Evolutionary conservation across 2,329 filamentous ascomycete species (phyloP).

Genomic region (Zymoseptoria tritici): DNA sequence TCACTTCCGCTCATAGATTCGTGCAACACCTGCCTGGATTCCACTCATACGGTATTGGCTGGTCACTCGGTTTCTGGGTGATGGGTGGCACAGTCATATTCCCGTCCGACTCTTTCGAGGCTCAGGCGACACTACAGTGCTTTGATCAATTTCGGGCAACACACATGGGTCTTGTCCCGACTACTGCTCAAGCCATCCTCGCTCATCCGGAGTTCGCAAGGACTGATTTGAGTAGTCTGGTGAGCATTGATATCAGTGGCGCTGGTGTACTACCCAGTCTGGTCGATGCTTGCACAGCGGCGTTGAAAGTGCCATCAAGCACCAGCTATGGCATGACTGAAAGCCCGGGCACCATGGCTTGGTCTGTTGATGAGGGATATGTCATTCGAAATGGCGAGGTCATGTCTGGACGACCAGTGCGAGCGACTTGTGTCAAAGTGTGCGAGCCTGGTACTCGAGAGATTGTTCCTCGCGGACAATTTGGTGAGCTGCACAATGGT

Average conservation of each 20-base stretch:
- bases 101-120: conserved; percentile 27
- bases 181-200: conserved; percentile 28
- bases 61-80: conserved; percentile 26
- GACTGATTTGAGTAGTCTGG: conserved; percentile 25
- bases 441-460: conserved; percentile 24
- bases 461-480: conserved; percentile 22
- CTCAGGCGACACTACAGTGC: conserved; percentile 27
- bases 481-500: conserved; percentile 28
- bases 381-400: conserved; percentile 30
- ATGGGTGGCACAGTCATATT: conserved; percentile 23
- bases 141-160: conserved; percentile 28
- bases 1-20: conserved; percentile 23
- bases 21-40: conserved; percentile 27
- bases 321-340: conserved; percentile 42
- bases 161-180: conserved; percentile 29
- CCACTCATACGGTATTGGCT: conserved; percentile 27
- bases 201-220: conserved; percentile 25
- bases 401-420: conserved; percentile 37
- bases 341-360: conserved; percentile 38
- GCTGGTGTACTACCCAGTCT: conserved; percentile 32
- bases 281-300: conserved; percentile 23
- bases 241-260: conserved; percentile 28
- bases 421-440: conserved; percentile 33
- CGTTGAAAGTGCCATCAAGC: conserved; percentile 24
- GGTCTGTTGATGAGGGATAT: conserved; percentile 28